Conservation (phyloP, 345 rosid species). For the Iberis pinnata region DNA sequence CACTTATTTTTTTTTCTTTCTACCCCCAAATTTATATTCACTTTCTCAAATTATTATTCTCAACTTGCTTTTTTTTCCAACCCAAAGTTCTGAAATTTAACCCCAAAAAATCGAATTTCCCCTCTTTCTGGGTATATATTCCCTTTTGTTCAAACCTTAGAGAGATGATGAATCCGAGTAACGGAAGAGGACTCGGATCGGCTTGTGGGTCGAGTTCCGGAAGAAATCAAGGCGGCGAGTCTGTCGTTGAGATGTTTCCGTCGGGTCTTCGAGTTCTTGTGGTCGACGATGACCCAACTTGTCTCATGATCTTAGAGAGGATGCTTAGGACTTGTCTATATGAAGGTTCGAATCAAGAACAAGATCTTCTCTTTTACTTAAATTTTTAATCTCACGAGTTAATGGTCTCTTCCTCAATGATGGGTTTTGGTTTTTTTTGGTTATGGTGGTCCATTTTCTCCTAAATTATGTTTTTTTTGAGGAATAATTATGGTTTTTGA, state of each 20-base stretch:
- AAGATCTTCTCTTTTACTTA: neutral
- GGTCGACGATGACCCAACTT: slow-evolving; percentile 94
- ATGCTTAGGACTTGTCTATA: slow-evolving; percentile 77
- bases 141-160: slow-evolving; percentile 12
- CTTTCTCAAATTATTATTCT: neutral
- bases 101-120: too few species aligned
- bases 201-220: slow-evolving; percentile 38
- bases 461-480: slow-evolving; percentile 25
- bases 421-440: slow-evolving; percentile 17
- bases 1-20: too few species aligned
- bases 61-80: neutral
- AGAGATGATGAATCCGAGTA: slow-evolving; percentile 38
- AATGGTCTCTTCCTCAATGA: slow-evolving; percentile 11
- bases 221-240: slow-evolving; percentile 38
- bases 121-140: slow-evolving; percentile 15
- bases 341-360: slow-evolving; percentile 38
- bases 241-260: slow-evolving; percentile 59
- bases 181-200: slow-evolving; percentile 64
- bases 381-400: slow-evolving; percentile 1
- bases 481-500: slow-evolving; percentile 30
- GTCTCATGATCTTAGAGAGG: slow-evolving; percentile 88
- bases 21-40: too few species aligned
- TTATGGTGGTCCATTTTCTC: slow-evolving; percentile 26
- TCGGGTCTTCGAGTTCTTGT: slow-evolving; percentile 82
- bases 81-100: too few species aligned